Conservation (phyloP, 305 asterid species). For the Fraxinus angustifolia region DNA sequence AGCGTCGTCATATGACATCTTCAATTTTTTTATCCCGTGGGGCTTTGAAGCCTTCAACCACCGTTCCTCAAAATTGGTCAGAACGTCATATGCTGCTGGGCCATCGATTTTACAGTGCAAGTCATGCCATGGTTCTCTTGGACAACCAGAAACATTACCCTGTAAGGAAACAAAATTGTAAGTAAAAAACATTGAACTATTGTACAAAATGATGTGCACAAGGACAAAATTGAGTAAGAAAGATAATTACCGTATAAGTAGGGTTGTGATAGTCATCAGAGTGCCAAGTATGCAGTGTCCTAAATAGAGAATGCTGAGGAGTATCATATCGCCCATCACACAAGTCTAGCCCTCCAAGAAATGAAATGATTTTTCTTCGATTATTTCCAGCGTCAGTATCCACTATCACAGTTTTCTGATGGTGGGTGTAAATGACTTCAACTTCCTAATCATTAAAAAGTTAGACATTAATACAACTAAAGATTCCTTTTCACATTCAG, state of each 20-base stretch:
- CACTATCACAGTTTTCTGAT: conserved; percentile 90
- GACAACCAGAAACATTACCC: conserved; percentile 76
- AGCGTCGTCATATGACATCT: conserved; percentile 76
- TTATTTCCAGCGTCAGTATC: conserved; percentile 93
- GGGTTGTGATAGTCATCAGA: conserved; percentile 95
- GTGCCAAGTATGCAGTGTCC: conserved; percentile 68
- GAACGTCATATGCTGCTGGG: conserved; percentile 95
- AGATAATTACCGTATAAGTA: conserved; percentile 60
- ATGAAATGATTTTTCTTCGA: conserved; percentile 72
- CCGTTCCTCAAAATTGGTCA: conserved; percentile 86
- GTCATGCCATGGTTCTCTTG: conserved; percentile 99
- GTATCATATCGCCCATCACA: conserved; percentile 95
- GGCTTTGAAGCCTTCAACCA: conserved; percentile 95
- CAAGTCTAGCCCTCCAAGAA: conserved; percentile 92
- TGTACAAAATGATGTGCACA: not conserved
- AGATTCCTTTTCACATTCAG: conserved; percentile 1
- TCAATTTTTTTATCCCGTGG: conserved; percentile 74
- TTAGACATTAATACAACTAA: conserved; percentile 13
- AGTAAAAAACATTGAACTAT: not conserved
- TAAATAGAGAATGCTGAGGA: conserved; percentile 74
- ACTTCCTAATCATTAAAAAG: conserved; percentile 69
- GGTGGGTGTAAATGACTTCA: conserved; percentile 91
- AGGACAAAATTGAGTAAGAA: conserved; percentile 7
- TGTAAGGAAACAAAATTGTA: conserved; percentile 28
- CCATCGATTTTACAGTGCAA: conserved; percentile 92